A percentile compares a stretch with the other conserved stretches of the same genome.
Conservation (phyloP, 2,329 filamentous ascomycete species). For the Fusarium tanahbumbuense region DNA sequence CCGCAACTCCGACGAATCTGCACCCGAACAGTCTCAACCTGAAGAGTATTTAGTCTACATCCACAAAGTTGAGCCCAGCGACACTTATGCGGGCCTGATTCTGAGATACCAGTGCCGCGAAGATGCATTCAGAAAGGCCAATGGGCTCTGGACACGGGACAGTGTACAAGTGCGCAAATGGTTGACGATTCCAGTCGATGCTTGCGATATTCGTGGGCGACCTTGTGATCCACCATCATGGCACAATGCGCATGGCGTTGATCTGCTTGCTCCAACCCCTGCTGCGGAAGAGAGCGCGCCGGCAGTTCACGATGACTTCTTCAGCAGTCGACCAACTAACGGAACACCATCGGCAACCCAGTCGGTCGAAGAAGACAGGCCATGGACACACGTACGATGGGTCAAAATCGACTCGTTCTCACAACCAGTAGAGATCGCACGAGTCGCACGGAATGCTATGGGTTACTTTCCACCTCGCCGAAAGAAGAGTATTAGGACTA, state of each 20-base stretch:
- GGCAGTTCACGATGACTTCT: slow-evolving; percentile 56
- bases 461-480: slow-evolving; percentile 93
- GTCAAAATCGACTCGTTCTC: slow-evolving; percentile 78
- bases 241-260: slow-evolving; percentile 56
- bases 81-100: slow-evolving; percentile 91
- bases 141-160: slow-evolving; percentile 95
- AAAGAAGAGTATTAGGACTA: slow-evolving; percentile 81
- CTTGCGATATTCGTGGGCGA: slow-evolving; percentile 84
- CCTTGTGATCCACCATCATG: slow-evolving; percentile 67
- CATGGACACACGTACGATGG: slow-evolving; percentile 92
- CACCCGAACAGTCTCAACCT: slow-evolving; percentile 65
- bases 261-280: slow-evolving; percentile 65
- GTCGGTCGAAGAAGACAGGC: slow-evolving; percentile 64
- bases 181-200: slow-evolving; percentile 87
- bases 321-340: slow-evolving; percentile 53
- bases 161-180: slow-evolving; percentile 85
- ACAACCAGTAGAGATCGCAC: slow-evolving; percentile 84
- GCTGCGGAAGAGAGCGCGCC: slow-evolving; percentile 44
- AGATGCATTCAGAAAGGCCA: slow-evolving; percentile 84
- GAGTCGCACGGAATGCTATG: slow-evolving; percentile 81
- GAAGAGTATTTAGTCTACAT: slow-evolving; percentile 88
- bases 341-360: slow-evolving; percentile 46
- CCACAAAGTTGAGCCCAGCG: slow-evolving; percentile 82
- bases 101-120: slow-evolving; percentile 90
- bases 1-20: slow-evolving; percentile 74